Base-by-base conservation (phyloP, 352 stramenopile species). In the Phytopythium sindhum region DNA sequence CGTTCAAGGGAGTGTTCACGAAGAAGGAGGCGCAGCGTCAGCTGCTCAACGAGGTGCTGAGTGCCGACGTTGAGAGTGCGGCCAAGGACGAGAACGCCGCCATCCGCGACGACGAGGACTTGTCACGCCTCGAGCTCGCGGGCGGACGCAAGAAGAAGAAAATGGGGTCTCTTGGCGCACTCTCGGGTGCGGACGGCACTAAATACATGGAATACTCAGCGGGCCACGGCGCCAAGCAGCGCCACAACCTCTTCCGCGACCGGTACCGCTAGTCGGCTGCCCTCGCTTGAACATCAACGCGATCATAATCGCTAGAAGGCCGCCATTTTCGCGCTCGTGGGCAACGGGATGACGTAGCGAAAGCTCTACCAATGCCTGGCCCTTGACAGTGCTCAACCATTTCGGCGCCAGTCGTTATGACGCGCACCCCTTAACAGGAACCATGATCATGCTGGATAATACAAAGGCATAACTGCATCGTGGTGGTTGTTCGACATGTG, bases 131-230 rank as follows among this genome's bases (percentile, higher is more conserved):
- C 21, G 81, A 89, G 60, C 70, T 91, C 11, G 67, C 79, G 10
- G 74, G 78, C 5, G 64, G 69, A 14, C 79, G 81, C 60, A 95
- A 92, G 69, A 90, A 90, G 68, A 92, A 91, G 68, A 92, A 92
- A 66, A 65, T 74, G 57, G 78, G 72, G 42, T 91, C 85, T 35
- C 75, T 95, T 15, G 84, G 86, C 12, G 84, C 86, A 55, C 80
- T 92, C 28, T 95, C 86, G 5, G 86, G 86, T 19, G 86, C 86
- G 1, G 84, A 93, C 47, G 86, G 86, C 28, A 84, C 78, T 44
- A 85, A 90, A 68, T 94, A 94, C 68, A 94, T 94, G 85, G 85
- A 94, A 63, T 94, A 94, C 68, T 94, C 86, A 45, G 78, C 86
- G 0, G 86, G 86, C 52, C 80, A 92, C 63, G 83, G 83, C 29